Evolutionary conservation across 345 rosid genomes (phyloP), one percentile per base, ranked within the genome.

Genomic region (Gossypium stocksii): DNA sequence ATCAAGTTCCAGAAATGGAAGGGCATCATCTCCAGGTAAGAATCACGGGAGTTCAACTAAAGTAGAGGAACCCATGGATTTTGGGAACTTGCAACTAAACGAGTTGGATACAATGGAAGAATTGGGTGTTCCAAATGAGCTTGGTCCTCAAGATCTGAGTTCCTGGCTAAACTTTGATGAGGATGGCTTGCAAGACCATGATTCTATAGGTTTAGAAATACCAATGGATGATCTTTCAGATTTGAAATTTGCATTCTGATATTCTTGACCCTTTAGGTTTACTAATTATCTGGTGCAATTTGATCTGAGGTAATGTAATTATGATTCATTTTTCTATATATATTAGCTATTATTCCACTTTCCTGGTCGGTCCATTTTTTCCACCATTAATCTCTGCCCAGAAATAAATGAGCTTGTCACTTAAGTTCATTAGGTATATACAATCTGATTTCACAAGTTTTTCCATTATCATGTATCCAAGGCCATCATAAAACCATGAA

Each of bases 181-280:
- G 38, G 98, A 93, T 54, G 90, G 87, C 9, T 82, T 89, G 77
- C 98, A 85, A 74, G 99, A 86, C 74, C 85, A 84, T 61, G 97
- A 91, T 76, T 76, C 91, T 2, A 82, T 84, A 11, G 98, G 98
- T 71, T 90, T 93, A 43, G 89, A 87, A 73, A 88, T 93, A 83
- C 98, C 99, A 19, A 91, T 91, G 97, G 99, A 96, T 76, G 97
- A 93, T 78, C 91, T 96, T 41, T 77, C 89, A 0, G 89, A 85
- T 29, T 66, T 88, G 82, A 79, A 74, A 22, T 81, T 88, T 48
- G 52, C 68, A 56, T 65, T 79, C 51, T 79, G 44, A 75, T 66
- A 22, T 2, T 48, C 53, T 16, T 54, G 17, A 10, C 44, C 5
- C 38, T 5, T 19, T 7, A 53, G 74, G 63, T 71, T 34, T 71